These are phyloP conservation scores for Clonostachys rosea DNA, from an alignment of 2,329 filamentous ascomycete species.

Conservation along the genomic window DNA sequence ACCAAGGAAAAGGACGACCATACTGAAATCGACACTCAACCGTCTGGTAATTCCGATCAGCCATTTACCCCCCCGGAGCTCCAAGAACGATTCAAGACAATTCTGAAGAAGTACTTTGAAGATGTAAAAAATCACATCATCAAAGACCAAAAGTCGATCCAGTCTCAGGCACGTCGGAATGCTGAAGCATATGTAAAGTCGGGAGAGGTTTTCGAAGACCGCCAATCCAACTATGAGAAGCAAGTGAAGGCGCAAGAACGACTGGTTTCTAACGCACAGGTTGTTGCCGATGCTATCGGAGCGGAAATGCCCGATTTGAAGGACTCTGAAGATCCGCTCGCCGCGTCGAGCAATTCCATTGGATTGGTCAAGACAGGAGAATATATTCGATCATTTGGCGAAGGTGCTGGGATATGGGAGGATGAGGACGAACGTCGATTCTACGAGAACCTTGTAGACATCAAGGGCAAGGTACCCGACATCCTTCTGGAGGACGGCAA, in stretches of 20 bases:
- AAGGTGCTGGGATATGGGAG: constrained; percentile 95
- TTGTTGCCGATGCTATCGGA: constrained; percentile 82
- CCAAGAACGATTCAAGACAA: constrained; percentile 79
- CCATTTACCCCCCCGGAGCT: constrained; percentile 73
- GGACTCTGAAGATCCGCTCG: constrained; percentile 69
- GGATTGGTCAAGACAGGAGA: constrained; percentile 92
- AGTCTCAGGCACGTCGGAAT: constrained; percentile 85
- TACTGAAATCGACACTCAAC: neutral
- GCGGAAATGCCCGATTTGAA: constrained; percentile 92
- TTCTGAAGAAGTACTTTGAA: constrained; percentile 84
- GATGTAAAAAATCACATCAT: constrained; percentile 86
- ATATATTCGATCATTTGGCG: constrained; percentile 83
- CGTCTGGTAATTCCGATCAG: constrained; percentile 50
- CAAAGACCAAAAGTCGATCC: constrained; percentile 87
- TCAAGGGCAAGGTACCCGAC: constrained; percentile 92
- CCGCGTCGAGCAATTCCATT: constrained; percentile 69
- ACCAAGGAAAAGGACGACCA: constrained; percentile 26
- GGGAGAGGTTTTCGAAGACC: constrained; percentile 95
- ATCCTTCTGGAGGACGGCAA: constrained; percentile 92
- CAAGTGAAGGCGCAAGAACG: constrained; percentile 90
- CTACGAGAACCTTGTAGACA: constrained; percentile 92
- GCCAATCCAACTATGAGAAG: constrained; percentile 93
- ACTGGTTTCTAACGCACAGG: constrained; percentile 82
- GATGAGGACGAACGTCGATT: constrained; percentile 97
- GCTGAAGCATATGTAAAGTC: constrained; percentile 98